Conservation (phyloP, 352 stramenopile species). For the Phytophthora fragariae region DNA sequence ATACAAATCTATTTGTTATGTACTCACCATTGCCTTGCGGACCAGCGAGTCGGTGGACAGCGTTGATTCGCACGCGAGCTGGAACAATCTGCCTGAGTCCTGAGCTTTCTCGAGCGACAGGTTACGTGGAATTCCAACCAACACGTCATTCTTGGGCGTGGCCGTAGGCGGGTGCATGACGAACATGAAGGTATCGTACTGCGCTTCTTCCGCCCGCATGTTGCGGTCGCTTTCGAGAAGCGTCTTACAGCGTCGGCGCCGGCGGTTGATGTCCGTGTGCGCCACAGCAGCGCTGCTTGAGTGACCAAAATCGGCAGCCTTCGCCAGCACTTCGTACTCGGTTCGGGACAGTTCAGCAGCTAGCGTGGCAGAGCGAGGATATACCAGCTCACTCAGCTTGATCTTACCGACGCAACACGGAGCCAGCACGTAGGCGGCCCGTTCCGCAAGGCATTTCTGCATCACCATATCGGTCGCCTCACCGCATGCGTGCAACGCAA, state of each 20-base stretch:
- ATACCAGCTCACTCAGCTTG: slow-evolving; percentile 66
- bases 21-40: slow-evolving; percentile 34
- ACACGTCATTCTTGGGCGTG: slow-evolving; percentile 87
- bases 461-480: slow-evolving; percentile 87
- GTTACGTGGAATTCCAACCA: slow-evolving; percentile 67
- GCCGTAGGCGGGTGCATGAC: slow-evolving; percentile 77
- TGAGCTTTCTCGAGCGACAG: slow-evolving; percentile 5
- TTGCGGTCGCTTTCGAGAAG: slow-evolving; percentile 86
- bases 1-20: slow-evolving; percentile 22
- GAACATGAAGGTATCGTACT: slow-evolving; percentile 78
- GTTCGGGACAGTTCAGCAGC: slow-evolving; percentile 50
- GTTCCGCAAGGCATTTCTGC: slow-evolving; percentile 68
- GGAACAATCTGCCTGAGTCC: slow-evolving; percentile 25
- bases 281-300: slow-evolving; percentile 47
- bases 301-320: slow-evolving; percentile 81
- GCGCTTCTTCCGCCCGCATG: slow-evolving; percentile 54
- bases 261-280: slow-evolving; percentile 55
- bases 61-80: slow-evolving; percentile 38
- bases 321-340: slow-evolving; percentile 83
- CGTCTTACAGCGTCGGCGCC: slow-evolving; percentile 79
- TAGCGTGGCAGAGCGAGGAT: slow-evolving; percentile 66
- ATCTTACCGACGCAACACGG: slow-evolving; percentile 88
- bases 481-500: slow-evolving; percentile 83
- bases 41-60: slow-evolving; percentile 38
- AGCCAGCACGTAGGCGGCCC: slow-evolving; percentile 77